Percentiles rank a stretch among this genome's conserved stretches.
These are phyloP conservation scores for Venturia carpophila DNA, from an alignment of 2,329 filamentous ascomycete genomes.

Conservation along the genomic window DNA sequence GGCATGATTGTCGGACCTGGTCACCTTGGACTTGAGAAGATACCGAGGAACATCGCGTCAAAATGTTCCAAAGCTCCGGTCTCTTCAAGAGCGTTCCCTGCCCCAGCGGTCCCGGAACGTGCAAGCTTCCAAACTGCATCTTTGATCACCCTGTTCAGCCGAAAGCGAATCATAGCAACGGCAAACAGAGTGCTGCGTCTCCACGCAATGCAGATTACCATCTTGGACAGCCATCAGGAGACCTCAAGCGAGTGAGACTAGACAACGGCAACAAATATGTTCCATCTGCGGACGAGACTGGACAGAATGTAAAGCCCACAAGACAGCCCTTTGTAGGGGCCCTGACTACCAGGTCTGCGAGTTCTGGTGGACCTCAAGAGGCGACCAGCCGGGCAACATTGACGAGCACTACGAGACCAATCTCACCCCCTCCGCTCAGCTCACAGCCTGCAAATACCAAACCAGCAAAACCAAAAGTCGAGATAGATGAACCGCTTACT, in stretches of 20 bases:
- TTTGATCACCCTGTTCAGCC: constrained; percentile 43
- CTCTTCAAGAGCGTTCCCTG: constrained; percentile 46
- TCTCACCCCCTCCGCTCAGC: constrained; percentile 27
- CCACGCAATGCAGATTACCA: not conserved
- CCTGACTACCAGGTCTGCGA: not conserved
- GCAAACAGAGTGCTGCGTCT: not conserved
- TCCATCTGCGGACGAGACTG: constrained; percentile 16
- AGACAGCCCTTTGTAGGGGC: not conserved
- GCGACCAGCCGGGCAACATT: not conserved
- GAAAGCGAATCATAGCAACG: not conserved
- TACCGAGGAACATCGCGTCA: constrained; percentile 2
- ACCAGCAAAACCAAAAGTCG: constrained; percentile 27
- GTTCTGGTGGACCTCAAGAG: not conserved
- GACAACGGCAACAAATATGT: constrained; percentile 21
- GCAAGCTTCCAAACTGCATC: constrained; percentile 49
- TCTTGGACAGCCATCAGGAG: constrained; percentile 8
- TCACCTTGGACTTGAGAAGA: not conserved
- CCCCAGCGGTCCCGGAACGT: constrained; percentile 37
- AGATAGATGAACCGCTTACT: constrained; percentile 48
- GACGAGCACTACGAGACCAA: constrained; percentile 20
- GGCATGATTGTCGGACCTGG: not conserved
- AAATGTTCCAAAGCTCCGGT: constrained; percentile 50
- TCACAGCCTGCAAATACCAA: constrained; percentile 19
- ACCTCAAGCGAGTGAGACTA: constrained; percentile 29
- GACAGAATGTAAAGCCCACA: not conserved